A percentile compares a stretch with the other conserved stretches of the same genome.
Evolutionary conservation across 768 basidiomycete species (phyloP).

Genomic region (Tylopilus sp.): DNA sequence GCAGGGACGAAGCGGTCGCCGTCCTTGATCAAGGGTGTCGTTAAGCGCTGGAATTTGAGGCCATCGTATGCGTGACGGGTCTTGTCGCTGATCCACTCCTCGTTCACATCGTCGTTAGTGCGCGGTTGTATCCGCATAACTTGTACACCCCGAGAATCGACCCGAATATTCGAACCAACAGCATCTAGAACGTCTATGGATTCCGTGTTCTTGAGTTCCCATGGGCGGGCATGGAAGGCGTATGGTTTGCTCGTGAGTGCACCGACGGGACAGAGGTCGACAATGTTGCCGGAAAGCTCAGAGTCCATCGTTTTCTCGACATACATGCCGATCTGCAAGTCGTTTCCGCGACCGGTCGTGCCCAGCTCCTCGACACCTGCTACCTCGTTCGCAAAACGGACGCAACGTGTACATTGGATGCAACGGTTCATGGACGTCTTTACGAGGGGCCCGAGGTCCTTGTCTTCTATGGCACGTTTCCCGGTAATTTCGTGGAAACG

Average conservation of each 20-base stretch:
- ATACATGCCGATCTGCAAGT: conserved; percentile 98
- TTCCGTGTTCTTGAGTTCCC: conserved; percentile 99
- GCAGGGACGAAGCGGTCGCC: conserved; percentile 92
- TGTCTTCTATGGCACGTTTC: conserved; percentile 97
- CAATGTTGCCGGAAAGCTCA: conserved; percentile 93
- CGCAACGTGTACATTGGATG: conserved; percentile 99
- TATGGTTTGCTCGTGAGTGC: conserved; percentile 98
- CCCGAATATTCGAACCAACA: conserved; percentile 91
- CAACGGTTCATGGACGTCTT: conserved; percentile 99
- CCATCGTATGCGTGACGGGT: conserved; percentile 97
- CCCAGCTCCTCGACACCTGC: conserved; percentile 98
- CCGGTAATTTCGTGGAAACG: conserved; percentile 98
- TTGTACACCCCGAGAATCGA: conserved; percentile 92
- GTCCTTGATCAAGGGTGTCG: conserved; percentile 83
- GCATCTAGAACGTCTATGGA: conserved; percentile 95
- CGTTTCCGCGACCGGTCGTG: conserved; percentile 95
- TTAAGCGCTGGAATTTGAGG: conserved; percentile 90
- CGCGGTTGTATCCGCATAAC: conserved; percentile 98
- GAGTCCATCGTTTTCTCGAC: conserved; percentile 97
- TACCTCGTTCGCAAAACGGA: conserved; percentile 98
- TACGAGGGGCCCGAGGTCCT: conserved; percentile 95
- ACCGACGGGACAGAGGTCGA: conserved; percentile 98
- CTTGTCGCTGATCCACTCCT: conserved; percentile 99
- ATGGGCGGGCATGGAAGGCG: conserved; percentile 94
- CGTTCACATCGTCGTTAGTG: conserved; percentile 97